These are phyloP conservation scores for Carnegiea gigantea DNA, from an alignment of 179 eudicot genomes.

Conservation along the genomic window DNA sequence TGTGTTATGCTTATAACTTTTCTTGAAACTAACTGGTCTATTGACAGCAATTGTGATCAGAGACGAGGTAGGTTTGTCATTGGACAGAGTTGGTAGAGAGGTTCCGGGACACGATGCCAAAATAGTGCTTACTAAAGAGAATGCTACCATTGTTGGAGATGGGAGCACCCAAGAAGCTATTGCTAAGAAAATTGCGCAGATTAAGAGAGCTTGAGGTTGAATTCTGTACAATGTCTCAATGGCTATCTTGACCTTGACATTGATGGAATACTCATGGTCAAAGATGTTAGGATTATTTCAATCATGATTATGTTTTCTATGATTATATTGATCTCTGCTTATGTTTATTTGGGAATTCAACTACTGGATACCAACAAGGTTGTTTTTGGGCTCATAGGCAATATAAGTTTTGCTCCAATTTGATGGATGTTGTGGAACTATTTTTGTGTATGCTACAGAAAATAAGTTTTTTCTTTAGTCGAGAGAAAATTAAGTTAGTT, in stretches of 20 bases:
- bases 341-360: too few relatives aligned
- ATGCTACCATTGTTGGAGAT: slow-evolving; percentile 83
- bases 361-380: too few relatives aligned
- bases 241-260: too few relatives aligned
- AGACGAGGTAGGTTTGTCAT: slow-evolving; percentile 80
- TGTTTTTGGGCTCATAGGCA: too few relatives aligned
- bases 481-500: too few relatives aligned
- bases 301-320: too few relatives aligned
- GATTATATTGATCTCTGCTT: not conserved
- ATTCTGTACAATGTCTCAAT: not conserved
- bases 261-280: too few relatives aligned
- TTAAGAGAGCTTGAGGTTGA: slow-evolving; percentile 72
- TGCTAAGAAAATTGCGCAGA: slow-evolving; percentile 59
- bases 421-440: too few relatives aligned
- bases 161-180: slow-evolving; percentile 81
- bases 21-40: slow-evolving; percentile 11
- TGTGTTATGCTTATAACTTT: not conserved
- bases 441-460: too few relatives aligned
- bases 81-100: slow-evolving; percentile 68
- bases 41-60: slow-evolving; percentile 84
- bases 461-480: too few relatives aligned
- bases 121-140: slow-evolving; percentile 69
- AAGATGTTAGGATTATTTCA: too few relatives aligned
- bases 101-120: slow-evolving; percentile 80
- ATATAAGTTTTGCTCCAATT: too few relatives aligned